Conservation (phyloP, 139 green algal species). For the Picocystis salinarum region DNA sequence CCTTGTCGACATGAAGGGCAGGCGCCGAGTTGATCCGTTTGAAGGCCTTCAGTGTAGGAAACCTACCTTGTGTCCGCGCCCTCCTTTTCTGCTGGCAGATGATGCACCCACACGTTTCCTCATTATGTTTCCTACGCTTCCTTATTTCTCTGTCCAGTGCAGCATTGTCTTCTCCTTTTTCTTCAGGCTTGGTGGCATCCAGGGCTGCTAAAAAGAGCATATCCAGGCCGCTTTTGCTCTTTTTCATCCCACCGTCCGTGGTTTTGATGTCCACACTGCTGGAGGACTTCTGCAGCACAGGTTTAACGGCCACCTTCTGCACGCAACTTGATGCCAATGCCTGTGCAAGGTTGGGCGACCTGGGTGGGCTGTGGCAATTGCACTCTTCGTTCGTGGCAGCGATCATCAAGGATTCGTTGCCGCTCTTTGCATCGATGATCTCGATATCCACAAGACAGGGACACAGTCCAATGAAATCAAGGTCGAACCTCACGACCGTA, state of each 20-base stretch:
- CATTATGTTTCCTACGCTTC: not conserved
- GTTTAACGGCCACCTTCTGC: no score
- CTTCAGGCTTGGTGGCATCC: not conserved
- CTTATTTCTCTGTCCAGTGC: not conserved
- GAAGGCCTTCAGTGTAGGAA: no score
- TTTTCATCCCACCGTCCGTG: no score
- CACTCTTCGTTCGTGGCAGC: not conserved
- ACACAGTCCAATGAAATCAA: slow-evolving; percentile 74
- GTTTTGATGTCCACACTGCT: no score
- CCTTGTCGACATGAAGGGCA: no score
- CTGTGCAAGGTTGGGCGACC: not conserved
- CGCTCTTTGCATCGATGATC: slow-evolving; percentile 79
- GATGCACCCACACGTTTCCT: not conserved
- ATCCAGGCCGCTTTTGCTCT: not conserved
- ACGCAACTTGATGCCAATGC: no score
- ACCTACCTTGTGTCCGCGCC: not conserved
- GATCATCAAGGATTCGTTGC: not conserved
- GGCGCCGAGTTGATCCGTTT: no score
- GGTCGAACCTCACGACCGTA: slow-evolving; percentile 55
- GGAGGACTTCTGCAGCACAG: no score
- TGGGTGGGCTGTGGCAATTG: not conserved
- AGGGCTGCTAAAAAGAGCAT: not conserved
- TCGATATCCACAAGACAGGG: slow-evolving; percentile 81
- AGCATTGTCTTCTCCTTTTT: not conserved
- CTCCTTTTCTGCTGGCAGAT: not conserved